Evolutionary conservation across 2,329 filamentous ascomycete species (phyloP).

Genomic region (Cryphonectria japonica): DNA sequence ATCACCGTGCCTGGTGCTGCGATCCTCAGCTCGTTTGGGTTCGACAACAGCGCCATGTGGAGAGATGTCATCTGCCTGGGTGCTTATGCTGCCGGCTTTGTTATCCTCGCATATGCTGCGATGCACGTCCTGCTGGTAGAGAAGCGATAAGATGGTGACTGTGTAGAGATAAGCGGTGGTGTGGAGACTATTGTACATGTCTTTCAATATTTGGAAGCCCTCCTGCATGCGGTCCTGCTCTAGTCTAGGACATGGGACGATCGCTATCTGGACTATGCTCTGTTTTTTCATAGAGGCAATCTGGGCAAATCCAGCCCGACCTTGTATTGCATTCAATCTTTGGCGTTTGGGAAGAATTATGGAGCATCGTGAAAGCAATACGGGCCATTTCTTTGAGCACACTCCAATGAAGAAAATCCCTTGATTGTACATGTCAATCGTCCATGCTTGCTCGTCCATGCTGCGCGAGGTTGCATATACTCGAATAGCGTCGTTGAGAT

Average conservation of each 20-base stretch:
- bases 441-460: constrained; percentile 6
- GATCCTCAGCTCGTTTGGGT: constrained; percentile 93
- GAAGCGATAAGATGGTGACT: constrained; percentile 61
- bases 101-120: constrained; percentile 84
- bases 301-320: background rate
- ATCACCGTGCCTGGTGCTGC: constrained; percentile 95
- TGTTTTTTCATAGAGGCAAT: constrained; percentile 13
- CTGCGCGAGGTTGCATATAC: background rate
- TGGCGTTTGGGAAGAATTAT: constrained; percentile 30
- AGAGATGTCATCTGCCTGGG: constrained; percentile 79
- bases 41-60: constrained; percentile 87
- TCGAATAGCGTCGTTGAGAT: background rate
- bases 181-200: constrained; percentile 13
- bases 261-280: constrained; percentile 20
- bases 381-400: constrained; percentile 31
- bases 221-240: constrained; percentile 11
- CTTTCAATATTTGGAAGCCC: constrained; percentile 9
- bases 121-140: constrained; percentile 96
- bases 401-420: constrained; percentile 3
- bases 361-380: constrained; percentile 30
- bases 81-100: constrained; percentile 80
- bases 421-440: constrained; percentile 6
- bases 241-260: constrained; percentile 7
- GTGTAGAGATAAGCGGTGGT: background rate
- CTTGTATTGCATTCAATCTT: constrained; percentile 29